phyloP scores from a whole-genome alignment of 305 asterid species.

The Rubia peregrina region DNA sequence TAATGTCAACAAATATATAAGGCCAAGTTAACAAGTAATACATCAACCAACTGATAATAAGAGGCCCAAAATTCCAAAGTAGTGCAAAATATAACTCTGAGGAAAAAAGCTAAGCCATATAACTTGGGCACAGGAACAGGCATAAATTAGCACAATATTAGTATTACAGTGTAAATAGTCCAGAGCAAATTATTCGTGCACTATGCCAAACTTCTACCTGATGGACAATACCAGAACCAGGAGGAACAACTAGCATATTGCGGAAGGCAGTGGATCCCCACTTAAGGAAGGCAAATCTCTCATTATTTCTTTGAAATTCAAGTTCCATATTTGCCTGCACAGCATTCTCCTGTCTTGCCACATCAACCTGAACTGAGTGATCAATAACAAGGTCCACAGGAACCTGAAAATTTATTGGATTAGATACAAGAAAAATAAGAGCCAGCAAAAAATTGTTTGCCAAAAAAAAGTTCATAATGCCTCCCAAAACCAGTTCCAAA shows the following conservation, averaged over 20 bases:
- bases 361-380: constrained; percentile 85
- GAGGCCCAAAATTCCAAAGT: background rate
- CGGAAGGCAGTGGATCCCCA: constrained; percentile 86
- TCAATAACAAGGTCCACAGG: constrained; percentile 87
- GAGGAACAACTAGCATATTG: constrained; percentile 93
- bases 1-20: background rate
- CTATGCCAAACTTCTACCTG: constrained; percentile 41
- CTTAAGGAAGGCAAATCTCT: constrained; percentile 86
- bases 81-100: background rate
- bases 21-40: background rate
- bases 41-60: background rate
- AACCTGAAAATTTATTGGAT: constrained; percentile 35
- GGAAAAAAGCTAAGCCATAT: background rate
- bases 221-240: constrained; percentile 93
- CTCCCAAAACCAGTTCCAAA: background rate
- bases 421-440: constrained; percentile 5
- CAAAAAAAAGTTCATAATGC: background rate
- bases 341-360: constrained; percentile 67
- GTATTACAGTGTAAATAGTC: background rate
- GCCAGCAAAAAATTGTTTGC: background rate
- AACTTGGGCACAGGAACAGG: background rate
- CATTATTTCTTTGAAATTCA: constrained; percentile 70
- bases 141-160: background rate
- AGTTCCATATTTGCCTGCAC: constrained; percentile 75
- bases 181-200: background rate